Evolutionary conservation across 345 rosid genomes (phyloP), one percentile per base, ranked within the genome.

Genomic region (Gossypium bickii): DNA sequence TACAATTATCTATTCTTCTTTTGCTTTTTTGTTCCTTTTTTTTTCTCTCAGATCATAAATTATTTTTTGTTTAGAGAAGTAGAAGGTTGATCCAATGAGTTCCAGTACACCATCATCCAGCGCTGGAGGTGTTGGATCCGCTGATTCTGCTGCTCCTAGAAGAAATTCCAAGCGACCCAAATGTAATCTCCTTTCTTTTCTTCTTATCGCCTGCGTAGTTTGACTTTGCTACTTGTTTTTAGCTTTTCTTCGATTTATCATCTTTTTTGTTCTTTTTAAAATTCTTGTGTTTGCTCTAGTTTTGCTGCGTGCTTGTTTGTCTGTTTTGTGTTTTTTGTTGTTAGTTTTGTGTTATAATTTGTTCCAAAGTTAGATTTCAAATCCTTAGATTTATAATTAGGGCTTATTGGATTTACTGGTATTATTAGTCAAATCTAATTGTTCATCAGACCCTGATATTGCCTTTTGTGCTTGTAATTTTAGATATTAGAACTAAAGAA

Each of bases 131-230:
- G 87, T 80, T 79, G 97, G 97, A 89, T 90, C 98, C 15, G 85
- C 85, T 72, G 97, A 94, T 88, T 64, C 97, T 78, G 81, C 92
- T 27, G 89, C 86, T 78, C 89, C 84, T 68, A 78, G 94, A 78
- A 81, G 89, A 78, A 88, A 86, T 80, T 89, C 99, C 11, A 95
- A 95, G 87, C 90, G 98, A 57, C 99, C 98, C 78, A 93, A 95
- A 85, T 95, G 99, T 95, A 83, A 77, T 80, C 57, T 58, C 68
- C 73, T 1, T 56, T 56, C 4, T 65, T 11, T 13, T 65, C 12
- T 18, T 43, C 70, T 65, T 12, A 4, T 65, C 2, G 7, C 0
- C 10, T 67, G 0, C 47, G 55, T 47, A 4, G 38, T 67, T 67
- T 47, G 71, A 67, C 64, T 59, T 25, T 59, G 41, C 10, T 56